Percentiles rank a stretch among this genome's conserved stretches.
These are phyloP conservation scores for Scleroderma bovista DNA, from an alignment of 768 basidiomycete species.

Conservation along the genomic window DNA sequence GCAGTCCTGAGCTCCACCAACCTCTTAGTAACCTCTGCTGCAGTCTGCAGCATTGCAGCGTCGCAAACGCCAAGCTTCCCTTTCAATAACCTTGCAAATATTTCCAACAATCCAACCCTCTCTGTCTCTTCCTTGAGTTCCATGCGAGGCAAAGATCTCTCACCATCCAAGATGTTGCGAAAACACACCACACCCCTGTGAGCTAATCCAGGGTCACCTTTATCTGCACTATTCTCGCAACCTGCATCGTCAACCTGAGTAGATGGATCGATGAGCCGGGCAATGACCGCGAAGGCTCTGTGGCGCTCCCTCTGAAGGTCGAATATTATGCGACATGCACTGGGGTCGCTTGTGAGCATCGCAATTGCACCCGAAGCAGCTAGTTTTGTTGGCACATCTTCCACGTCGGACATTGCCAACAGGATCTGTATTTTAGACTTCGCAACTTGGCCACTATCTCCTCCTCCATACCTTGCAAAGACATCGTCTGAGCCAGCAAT, in stretches of 20 bases:
- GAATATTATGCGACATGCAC: slow-evolving; percentile 57
- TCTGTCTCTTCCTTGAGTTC: slow-evolving; percentile 47
- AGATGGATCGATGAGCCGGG: slow-evolving; percentile 60
- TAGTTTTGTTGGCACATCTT: slow-evolving; percentile 77
- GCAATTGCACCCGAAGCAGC: slow-evolving; percentile 93
- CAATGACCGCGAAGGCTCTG: slow-evolving; percentile 60
- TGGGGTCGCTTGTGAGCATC: slow-evolving; percentile 58
- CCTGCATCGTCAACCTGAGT: slow-evolving; percentile 30
- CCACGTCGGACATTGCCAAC: slow-evolving; percentile 79
- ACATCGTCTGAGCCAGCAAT: slow-evolving; percentile 69
- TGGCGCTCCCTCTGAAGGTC: slow-evolving; percentile 60
- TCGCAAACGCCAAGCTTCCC: slow-evolving; percentile 30
- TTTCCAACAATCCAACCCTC: slow-evolving; percentile 46
- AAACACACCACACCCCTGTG: slow-evolving; percentile 78
- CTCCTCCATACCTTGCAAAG: slow-evolving; percentile 67
- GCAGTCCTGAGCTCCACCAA: slow-evolving; percentile 25
- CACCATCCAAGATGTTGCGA: slow-evolving; percentile 53
- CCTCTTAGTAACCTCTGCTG: slow-evolving; percentile 46
- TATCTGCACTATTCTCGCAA: slow-evolving; percentile 29
- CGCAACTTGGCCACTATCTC: slow-evolving; percentile 25
- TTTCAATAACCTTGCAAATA: slow-evolving; percentile 48
- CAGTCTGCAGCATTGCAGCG: slow-evolving; percentile 40
- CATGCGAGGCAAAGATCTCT: slow-evolving; percentile 33
- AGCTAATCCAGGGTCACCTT: slow-evolving; percentile 55
- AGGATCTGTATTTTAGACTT: slow-evolving; percentile 71